Base-by-base conservation (phyloP, 2,329 filamentous ascomycete species). In the Tolypocladium cylindrosporum region DNA sequence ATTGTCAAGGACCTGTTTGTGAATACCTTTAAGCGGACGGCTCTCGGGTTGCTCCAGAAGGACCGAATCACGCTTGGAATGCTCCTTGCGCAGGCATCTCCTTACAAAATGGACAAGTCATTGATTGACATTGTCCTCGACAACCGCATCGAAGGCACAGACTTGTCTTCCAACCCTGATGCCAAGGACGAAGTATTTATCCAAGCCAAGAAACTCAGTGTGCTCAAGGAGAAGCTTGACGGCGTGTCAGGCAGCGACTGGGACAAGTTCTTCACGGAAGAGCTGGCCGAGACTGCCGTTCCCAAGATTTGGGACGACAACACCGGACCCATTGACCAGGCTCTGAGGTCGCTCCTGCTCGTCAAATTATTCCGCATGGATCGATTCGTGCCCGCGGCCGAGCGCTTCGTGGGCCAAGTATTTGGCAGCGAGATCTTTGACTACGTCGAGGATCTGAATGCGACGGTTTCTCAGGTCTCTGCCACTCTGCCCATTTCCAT, bases 351-450 rank as follows among this genome's bases (percentile, higher is more conserved):
- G n/a, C 82, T 99, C 57, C 78, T 99, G 8, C 80, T 99, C 19
- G 83, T 99, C 74, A 99, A 97, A 74, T 79, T 97, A 21, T 96
- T 96, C 82, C 89, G 95, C 60, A 87, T 97, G 65, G 94, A 99
- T 71, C 87, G 95, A 48, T 96, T 99, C 66, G 90, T 99, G 16
- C 94, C 95, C 16, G 85, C 89, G 19, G 92, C 92, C 0, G 92
- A 99, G 74, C 86, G 86, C n/a, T 96, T 99, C 66, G 90, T 96
- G 39, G 82, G 83, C 11, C 81, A 86, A 9, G 90, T 97, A 6
- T 97, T 99, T 70, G 93, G 93, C 8, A 76, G 85, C 54, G 86
- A 87, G 54, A 81, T 97, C 54, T 86, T 96, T 58, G 91, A 97
- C 63, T 83, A 89, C 54, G 87, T 87, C 54, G 90, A 93, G 67